Conservation (phyloP, 139 green algal genomes). For the Volvox reticuliferus region DNA sequence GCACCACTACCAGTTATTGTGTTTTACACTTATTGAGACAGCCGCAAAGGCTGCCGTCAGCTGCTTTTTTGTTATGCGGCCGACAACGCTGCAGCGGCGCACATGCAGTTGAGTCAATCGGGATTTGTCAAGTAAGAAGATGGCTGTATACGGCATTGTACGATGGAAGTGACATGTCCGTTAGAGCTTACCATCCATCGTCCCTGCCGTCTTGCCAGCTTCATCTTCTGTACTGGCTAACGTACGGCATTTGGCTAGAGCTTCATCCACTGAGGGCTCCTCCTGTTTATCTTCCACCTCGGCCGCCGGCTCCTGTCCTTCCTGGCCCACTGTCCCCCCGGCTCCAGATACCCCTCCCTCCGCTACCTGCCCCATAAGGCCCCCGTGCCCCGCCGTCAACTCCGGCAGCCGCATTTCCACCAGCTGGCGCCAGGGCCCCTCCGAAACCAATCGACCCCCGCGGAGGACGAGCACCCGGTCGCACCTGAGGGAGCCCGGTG, state of each 20-base stretch:
- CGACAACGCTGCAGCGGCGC: not conserved
- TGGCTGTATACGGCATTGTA: too few relatives aligned
- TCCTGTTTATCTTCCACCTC: not conserved
- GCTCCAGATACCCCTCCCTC: not conserved
- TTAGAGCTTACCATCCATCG: not conserved
- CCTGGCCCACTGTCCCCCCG: not conserved
- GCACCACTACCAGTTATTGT: too few relatives aligned
- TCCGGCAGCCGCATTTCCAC: slow-evolving; percentile 57
- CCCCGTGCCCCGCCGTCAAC: slow-evolving; percentile 54
- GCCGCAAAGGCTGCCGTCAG: not conserved
- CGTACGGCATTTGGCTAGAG: not conserved
- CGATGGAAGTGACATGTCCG: too few relatives aligned
- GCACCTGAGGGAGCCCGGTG: slow-evolving; percentile 53
- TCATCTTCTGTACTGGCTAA: not conserved
- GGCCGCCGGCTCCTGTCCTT: not conserved
- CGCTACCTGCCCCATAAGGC: not conserved
- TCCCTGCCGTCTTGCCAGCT: not conserved
- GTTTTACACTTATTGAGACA: too few relatives aligned
- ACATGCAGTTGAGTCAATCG: too few relatives aligned
- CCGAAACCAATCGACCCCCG: slow-evolving; percentile 63
- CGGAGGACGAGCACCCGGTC: slow-evolving; percentile 86
- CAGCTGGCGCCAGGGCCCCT: slow-evolving; percentile 75
- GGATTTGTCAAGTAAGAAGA: too few relatives aligned
- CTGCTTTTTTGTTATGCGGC: not conserved
- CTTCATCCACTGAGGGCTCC: not conserved